phyloP scores from a whole-genome alignment of 768 basidiomycete species.

The Collybia mongolica region DNA sequence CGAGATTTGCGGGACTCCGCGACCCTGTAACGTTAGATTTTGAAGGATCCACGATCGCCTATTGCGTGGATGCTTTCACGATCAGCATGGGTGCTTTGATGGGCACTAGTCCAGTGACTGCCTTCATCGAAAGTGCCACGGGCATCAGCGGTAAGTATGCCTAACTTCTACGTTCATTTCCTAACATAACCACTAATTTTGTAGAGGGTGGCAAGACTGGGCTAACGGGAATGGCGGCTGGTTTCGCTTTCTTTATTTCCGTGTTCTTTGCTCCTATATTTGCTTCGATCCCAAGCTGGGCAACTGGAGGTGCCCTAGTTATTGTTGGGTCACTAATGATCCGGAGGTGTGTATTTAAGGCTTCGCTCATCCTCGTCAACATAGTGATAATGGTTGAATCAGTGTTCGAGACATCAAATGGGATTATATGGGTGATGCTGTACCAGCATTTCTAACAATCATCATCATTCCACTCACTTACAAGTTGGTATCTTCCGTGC shows the following conservation, averaged over 20 bases:
- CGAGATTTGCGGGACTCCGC: conserved; percentile 86
- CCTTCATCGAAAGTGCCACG: conserved; percentile 81
- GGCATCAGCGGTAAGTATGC: conserved; percentile 62
- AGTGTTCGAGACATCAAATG: conserved; percentile 86
- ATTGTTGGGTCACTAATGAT: conserved; percentile 91
- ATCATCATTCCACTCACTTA: conserved; percentile 77
- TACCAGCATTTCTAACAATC: conserved; percentile 83
- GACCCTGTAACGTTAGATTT: conserved; percentile 85
- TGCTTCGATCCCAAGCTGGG: conserved; percentile 84
- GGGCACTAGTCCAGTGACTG: conserved; percentile 80
- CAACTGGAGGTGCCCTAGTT: conserved; percentile 82
- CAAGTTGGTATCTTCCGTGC: conserved; percentile 47
- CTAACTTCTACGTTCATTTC: background rate
- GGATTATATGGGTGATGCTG: conserved; percentile 84
- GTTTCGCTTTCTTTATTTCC: conserved; percentile 76
- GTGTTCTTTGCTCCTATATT: conserved; percentile 91
- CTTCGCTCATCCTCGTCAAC: background rate
- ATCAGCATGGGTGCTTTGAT: conserved; percentile 81
- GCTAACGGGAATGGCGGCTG: conserved; percentile 70
- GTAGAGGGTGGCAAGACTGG: conserved; percentile 88
- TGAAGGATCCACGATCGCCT: conserved; percentile 78
- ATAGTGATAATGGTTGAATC: background rate
- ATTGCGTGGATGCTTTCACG: conserved; percentile 79
- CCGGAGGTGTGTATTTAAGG: conserved; percentile 56
- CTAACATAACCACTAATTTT: background rate